Evolutionary conservation across 2,329 filamentous ascomycete genomes (phyloP).

Genomic region (Diplodia seriata): DNA sequence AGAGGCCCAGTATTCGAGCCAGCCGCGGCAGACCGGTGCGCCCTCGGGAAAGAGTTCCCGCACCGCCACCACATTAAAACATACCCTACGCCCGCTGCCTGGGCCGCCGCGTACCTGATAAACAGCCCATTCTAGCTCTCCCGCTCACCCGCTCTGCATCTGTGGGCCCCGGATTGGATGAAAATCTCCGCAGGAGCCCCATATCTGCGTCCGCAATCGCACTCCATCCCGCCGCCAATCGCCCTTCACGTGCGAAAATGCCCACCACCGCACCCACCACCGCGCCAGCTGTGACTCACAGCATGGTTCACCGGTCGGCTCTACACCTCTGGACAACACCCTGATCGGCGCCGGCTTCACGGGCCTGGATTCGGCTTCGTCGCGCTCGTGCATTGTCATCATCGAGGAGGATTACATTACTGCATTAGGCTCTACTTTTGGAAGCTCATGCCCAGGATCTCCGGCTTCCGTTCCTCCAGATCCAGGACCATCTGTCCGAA

Average conservation of each 20-base stretch:
- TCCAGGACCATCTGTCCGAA: slow-evolving; percentile 60
- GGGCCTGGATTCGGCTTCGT: neutral
- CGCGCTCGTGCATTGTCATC: neutral
- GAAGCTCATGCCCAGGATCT: slow-evolving; percentile 53
- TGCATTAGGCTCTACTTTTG: slow-evolving; percentile 39
- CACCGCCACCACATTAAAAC: slow-evolving; percentile 17
- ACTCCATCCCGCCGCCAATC: neutral
- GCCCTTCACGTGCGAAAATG: slow-evolving; percentile 16
- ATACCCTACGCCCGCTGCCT: slow-evolving; percentile 1
- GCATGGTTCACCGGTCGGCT: slow-evolving; percentile 27
- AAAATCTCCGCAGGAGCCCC: neutral
- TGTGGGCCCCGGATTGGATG: neutral
- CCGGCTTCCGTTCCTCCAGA: slow-evolving; percentile 53
- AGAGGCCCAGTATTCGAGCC: slow-evolving; percentile 20
- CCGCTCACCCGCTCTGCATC: neutral
- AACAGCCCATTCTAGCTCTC: slow-evolving; percentile 26
- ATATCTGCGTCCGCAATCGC: slow-evolving; percentile 15
- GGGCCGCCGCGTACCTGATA: slow-evolving; percentile 17
- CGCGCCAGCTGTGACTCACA: slow-evolving; percentile 15
- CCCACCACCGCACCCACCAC: slow-evolving; percentile 2
- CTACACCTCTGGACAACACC: slow-evolving; percentile 9
- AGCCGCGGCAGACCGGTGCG: slow-evolving; percentile 1
- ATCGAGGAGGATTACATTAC: slow-evolving; percentile 22
- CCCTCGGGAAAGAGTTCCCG: slow-evolving; percentile 31
- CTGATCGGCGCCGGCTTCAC: slow-evolving; percentile 8